Evolutionary conservation across 495 filamentous ascomycete species (phyloP).

Genomic region (Amniculicola lignicola): DNA sequence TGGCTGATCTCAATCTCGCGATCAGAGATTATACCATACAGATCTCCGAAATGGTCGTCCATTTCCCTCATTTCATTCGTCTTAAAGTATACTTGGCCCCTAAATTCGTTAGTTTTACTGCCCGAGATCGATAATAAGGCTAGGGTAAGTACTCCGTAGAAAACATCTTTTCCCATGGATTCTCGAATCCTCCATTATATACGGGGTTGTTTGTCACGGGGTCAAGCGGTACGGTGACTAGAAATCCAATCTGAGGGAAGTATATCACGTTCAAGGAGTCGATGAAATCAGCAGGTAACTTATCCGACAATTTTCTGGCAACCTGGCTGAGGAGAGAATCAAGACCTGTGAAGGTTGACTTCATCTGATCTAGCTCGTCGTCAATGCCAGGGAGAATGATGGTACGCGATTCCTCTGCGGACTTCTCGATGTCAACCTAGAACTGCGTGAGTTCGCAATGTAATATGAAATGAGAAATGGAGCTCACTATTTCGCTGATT

Average conservation of each 20-base stretch:
- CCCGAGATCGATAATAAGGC: background rate
- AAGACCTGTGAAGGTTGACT: constrained; percentile 72
- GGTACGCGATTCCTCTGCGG: constrained; percentile 67
- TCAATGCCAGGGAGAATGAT: constrained; percentile 72
- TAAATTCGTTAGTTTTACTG: background rate
- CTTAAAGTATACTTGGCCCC: constrained; percentile 76
- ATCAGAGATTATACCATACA: constrained; percentile 81
- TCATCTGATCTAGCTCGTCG: constrained; percentile 71
- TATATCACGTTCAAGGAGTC: constrained; percentile 74
- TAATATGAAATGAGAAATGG: background rate
- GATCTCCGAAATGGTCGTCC: constrained; percentile 78
- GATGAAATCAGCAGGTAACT: constrained; percentile 60
- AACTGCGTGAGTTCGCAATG: background rate
- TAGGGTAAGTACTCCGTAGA: constrained; percentile 51
- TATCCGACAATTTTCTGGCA: constrained; percentile 42
- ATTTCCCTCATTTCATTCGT: constrained; percentile 79
- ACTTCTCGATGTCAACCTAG: constrained; percentile 77
- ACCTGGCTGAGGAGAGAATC: constrained; percentile 61
- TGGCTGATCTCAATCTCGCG: constrained; percentile 89
- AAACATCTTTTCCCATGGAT: constrained; percentile 77
- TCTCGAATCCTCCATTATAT: constrained; percentile 60
- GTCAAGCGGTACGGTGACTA: constrained; percentile 71
- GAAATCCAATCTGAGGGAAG: constrained; percentile 88
- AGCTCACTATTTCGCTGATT: constrained; percentile 61
- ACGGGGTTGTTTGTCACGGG: constrained; percentile 56